Conservation (phyloP, 495 filamentous ascomycete species). For the Penicillium tannophilum region DNA sequence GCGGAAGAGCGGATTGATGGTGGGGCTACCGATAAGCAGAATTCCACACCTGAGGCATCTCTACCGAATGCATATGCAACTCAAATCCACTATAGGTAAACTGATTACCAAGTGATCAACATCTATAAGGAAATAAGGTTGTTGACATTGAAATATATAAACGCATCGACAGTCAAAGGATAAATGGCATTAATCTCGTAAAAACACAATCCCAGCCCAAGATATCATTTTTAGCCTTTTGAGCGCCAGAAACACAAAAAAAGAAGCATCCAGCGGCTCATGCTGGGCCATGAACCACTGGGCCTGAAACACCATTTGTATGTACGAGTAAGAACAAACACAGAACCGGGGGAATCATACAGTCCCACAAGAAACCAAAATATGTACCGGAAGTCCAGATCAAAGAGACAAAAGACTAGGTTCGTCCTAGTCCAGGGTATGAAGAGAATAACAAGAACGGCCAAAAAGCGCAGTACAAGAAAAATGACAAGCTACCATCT, state of each 20-base stretch:
- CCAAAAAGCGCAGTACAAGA: constrained; percentile 13
- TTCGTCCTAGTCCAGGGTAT: constrained; percentile 23
- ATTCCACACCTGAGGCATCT: constrained; percentile 12
- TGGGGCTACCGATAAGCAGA: constrained; percentile 20
- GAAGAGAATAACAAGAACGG: constrained; percentile 15
- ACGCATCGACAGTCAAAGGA: background rate
- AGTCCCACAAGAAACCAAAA: constrained; percentile 24
- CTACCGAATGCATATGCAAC: background rate
- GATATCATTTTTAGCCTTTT: constrained; percentile 31
- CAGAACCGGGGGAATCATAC: constrained; percentile 32
- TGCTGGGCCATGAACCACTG: constrained; percentile 12
- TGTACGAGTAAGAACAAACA: constrained; percentile 22
- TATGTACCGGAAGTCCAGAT: constrained; percentile 20
- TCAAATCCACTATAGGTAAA: background rate
- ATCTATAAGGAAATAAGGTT: background rate
- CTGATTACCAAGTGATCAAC: background rate
- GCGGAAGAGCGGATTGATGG: constrained; percentile 5
- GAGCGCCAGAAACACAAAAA: constrained; percentile 25
- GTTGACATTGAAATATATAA: background rate
- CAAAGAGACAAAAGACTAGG: constrained; percentile 16
- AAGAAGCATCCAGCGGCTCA: constrained; percentile 10
- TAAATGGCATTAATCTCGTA: constrained; percentile 29
- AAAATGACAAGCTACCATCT: constrained; percentile 8
- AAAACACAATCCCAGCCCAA: constrained; percentile 27
- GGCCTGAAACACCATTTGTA: constrained; percentile 17